Base-by-base conservation (phyloP, 768 basidiomycete genomes). In the Leccinellum rugosiceps region DNA sequence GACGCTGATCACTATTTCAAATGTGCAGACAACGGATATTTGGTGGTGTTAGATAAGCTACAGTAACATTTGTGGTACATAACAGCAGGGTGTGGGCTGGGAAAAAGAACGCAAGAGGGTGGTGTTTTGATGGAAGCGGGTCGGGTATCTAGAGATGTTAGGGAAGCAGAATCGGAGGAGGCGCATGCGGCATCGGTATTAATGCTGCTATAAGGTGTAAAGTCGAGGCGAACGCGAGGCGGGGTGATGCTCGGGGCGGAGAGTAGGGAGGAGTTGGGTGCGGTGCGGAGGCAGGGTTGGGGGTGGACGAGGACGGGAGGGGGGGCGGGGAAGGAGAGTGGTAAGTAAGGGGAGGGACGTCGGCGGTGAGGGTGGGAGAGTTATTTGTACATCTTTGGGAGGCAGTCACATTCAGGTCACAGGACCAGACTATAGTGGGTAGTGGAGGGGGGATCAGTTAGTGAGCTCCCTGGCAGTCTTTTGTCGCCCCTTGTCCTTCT, bases 381-480 rank as follows among this genome's bases (percentile, higher is more conserved):
- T 41, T 63, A 61, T 69, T 62, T 66, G 67, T 69, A 69, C 65
- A 62, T 74, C 67, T 74, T 74, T 72, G 71, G 58, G 58, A 34
- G 32, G 32, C 13, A 55, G 68, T 65, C 65, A 69, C 65, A 56
- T 54, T 34, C 55, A 51, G 55, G 72, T 73, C 70, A 71, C 70
- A 73, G 69, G 70, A 73, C 66, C 64, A 50, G 34, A 23, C 50
- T 41, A 41, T 41, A 41, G 38, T 41, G 38, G 38, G 38, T 41
- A 41, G 38, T 41, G 21, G 51, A 43, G 32, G 47, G 55, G 58
- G 59, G 53, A 58, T 59, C 63, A 31, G 52, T 34, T 53, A 66
- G 67, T 63, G 66, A 55, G 60, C 58, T 64, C 59, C 59, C 63
- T 62, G 63, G 55, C 59, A 61, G 60, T 49, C 50, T 57, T 35